Percentiles rank a stretch among this genome's conserved stretches.
Evolutionary conservation across 2,329 filamentous ascomycete species (phyloP).

Genomic region (Cercospora sojina): DNA sequence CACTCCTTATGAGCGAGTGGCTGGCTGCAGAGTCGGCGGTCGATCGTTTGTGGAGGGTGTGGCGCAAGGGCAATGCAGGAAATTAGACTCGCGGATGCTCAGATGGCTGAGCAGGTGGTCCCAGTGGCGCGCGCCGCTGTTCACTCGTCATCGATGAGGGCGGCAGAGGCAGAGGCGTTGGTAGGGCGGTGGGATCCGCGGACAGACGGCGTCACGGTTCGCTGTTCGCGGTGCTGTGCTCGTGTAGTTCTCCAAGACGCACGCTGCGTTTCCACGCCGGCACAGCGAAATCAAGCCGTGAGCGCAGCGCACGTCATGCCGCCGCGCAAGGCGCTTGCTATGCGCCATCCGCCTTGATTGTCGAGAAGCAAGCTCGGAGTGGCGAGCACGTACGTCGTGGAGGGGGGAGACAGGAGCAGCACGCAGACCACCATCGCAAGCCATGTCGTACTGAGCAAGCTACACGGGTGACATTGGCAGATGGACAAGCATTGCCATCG

Average conservation of each 20-base stretch:
- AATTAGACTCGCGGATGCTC: conserved; percentile 1
- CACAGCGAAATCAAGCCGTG: not conserved
- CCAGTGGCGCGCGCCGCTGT: not conserved
- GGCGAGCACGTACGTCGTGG: not conserved
- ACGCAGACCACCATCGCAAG: not conserved
- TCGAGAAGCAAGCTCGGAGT: not conserved
- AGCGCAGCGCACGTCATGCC: not conserved
- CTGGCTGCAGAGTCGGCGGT: not conserved
- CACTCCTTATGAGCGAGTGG: conserved; percentile 5
- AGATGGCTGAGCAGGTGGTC: conserved; percentile 2
- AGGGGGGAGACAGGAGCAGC: not conserved
- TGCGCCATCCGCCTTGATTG: not conserved
- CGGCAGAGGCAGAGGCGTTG: not conserved
- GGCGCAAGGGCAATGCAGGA: conserved; percentile 6
- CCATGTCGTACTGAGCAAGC: not conserved
- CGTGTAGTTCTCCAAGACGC: not conserved
- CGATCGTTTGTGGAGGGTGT: conserved; percentile 1
- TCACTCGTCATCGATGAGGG: conserved; percentile 4
- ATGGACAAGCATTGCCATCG: not conserved
- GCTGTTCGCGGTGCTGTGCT: not conserved
- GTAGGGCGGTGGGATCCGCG: not conserved
- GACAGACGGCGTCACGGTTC: not conserved
- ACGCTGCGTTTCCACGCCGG: not conserved
- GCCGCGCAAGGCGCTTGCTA: not conserved
- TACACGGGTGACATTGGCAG: not conserved